These are phyloP conservation scores for Aspergillus pseudotamarii DNA, from an alignment of 2,329 filamentous ascomycete genomes.

Conservation along the genomic window DNA sequence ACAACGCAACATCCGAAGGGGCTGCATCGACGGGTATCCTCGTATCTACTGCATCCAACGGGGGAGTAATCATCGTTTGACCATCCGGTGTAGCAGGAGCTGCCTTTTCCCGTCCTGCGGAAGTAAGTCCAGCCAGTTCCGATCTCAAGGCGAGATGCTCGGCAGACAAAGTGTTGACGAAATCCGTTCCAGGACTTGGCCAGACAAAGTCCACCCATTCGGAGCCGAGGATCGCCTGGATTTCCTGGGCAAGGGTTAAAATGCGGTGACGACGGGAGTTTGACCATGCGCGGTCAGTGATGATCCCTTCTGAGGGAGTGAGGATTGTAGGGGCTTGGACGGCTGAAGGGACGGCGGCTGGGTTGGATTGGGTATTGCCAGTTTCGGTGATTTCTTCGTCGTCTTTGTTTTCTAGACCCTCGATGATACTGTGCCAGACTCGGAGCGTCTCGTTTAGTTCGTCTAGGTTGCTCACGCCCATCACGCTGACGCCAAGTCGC, in stretches of 20 bases:
- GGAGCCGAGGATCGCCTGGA: constrained; percentile 42
- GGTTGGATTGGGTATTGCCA: background rate
- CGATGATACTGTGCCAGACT: constrained; percentile 56
- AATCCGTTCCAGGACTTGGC: constrained; percentile 46
- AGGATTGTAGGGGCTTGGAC: constrained; percentile 26
- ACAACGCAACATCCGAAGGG: constrained; percentile 12
- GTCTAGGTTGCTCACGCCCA: constrained; percentile 62
- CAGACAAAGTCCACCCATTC: constrained; percentile 51
- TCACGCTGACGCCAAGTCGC: constrained; percentile 64
- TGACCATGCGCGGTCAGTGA: constrained; percentile 45
- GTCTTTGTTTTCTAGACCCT: constrained; percentile 48
- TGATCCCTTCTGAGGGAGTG: constrained; percentile 40
- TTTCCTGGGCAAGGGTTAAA: constrained; percentile 37
- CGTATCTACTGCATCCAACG: constrained; percentile 31
- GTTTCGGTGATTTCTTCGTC: constrained; percentile 26
- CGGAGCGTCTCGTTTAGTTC: constrained; percentile 66
- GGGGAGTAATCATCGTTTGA: constrained; percentile 33
- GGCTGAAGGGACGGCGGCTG: background rate
- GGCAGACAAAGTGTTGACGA: constrained; percentile 40
- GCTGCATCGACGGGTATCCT: constrained; percentile 20
- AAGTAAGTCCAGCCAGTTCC: constrained; percentile 1
- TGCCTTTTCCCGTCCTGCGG: constrained; percentile 5
- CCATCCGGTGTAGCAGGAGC: constrained; percentile 5
- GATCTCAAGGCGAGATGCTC: constrained; percentile 28
- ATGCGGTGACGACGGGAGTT: constrained; percentile 37